Evolutionary conservation across 73 alveolate genomes (phyloP).

Genomic region (Symbiodinium pilosum): DNA sequence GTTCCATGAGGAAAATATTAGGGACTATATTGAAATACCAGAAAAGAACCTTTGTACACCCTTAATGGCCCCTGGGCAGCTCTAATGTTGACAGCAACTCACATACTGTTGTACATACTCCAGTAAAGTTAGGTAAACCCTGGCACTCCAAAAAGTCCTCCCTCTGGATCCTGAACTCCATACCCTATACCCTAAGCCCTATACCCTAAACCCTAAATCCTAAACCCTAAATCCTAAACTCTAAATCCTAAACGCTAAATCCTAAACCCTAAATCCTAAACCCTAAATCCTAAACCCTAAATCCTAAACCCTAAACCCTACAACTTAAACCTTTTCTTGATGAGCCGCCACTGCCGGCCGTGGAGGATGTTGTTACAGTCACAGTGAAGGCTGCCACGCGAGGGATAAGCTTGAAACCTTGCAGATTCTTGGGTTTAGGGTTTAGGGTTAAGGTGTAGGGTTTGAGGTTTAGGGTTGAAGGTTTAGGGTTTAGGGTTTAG

Average conservation of each 20-base stretch:
- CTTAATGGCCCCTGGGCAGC: too few relatives aligned
- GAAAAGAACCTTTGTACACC: too few relatives aligned
- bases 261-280: not conserved
- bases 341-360: not conserved
- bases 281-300: not conserved
- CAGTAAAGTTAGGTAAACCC: not conserved
- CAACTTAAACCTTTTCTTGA: not conserved
- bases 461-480: not conserved
- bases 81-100: too few relatives aligned
- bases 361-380: not conserved
- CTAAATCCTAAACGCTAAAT: not conserved
- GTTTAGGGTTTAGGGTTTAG: not conserved
- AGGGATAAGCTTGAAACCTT: not conserved
- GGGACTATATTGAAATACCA: too few relatives aligned
- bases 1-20: too few relatives aligned
- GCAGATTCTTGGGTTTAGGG: not conserved
- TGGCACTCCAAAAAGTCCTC: too few relatives aligned
- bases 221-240: not conserved
- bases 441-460: not conserved
- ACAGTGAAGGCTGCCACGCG: not conserved
- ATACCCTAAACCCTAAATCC: not conserved
- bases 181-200: not conserved
- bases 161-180: not conserved
- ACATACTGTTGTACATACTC: not conserved
- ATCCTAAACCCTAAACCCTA: not conserved